Conservation (phyloP, 1,284 basidiomycete species). For the Leccinum fuscescens region DNA sequence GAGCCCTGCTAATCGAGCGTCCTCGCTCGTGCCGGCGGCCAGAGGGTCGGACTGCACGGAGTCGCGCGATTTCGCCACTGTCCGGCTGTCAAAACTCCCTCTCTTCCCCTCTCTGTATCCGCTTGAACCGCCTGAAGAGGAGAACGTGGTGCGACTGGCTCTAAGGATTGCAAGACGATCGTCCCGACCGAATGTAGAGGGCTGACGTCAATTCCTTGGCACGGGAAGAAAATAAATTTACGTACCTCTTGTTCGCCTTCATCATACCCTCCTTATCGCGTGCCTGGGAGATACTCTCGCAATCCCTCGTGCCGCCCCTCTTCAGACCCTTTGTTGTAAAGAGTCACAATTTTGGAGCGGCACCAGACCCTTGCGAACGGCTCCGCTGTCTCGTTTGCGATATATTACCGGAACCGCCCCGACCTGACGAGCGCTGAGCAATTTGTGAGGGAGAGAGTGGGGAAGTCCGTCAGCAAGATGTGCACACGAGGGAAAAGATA, state of each 20-base stretch:
- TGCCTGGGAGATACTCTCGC: constrained; percentile 31
- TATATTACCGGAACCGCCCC: constrained; percentile 35
- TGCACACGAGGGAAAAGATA: neutral
- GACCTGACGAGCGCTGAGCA: constrained; percentile 47
- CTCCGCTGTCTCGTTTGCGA: constrained; percentile 22
- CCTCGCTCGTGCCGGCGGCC: neutral
- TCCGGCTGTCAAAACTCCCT: neutral
- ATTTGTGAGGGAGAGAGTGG: neutral
- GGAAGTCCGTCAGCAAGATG: neutral
- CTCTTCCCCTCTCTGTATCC: constrained; percentile 1
- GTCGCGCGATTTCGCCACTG: neutral
- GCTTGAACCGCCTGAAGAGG: too few relatives aligned
- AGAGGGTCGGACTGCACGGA: neutral
- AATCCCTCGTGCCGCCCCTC: constrained; percentile 54
- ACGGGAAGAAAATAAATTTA: neutral
- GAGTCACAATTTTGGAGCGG: constrained; percentile 37
- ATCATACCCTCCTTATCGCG: constrained; percentile 37
- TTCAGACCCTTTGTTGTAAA: constrained; percentile 59
- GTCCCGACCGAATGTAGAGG: neutral
- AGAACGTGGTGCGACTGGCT: too few relatives aligned
- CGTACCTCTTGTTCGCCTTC: constrained; percentile 38
- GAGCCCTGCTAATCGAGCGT: neutral
- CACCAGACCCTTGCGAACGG: constrained; percentile 27
- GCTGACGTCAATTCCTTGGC: neutral
- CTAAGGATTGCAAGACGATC: too few relatives aligned